phyloP scores from a whole-genome alignment of 2,329 filamentous ascomycete genomes.

The Xylariomycetidae sp. region DNA sequence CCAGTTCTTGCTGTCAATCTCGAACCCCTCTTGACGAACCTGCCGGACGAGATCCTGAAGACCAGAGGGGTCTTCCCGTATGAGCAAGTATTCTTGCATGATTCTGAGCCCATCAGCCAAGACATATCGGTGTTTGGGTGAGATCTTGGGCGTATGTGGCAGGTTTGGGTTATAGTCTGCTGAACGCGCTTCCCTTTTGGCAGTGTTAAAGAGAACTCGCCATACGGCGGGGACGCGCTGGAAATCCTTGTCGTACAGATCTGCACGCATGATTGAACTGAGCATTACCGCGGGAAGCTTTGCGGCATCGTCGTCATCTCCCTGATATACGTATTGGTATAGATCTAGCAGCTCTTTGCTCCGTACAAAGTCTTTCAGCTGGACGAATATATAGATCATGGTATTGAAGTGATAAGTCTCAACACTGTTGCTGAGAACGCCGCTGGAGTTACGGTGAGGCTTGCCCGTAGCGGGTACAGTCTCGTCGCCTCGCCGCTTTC shows the following conservation, averaged over 20 bases:
- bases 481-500: conserved; percentile 6
- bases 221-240: conserved; percentile 62
- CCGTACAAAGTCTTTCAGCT: conserved; percentile 46
- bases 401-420: conserved; percentile 33
- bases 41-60: conserved; percentile 48
- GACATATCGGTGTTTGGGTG: conserved; percentile 48
- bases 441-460: conserved; percentile 4
- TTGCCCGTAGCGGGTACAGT: conserved; percentile 5
- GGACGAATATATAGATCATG: conserved; percentile 36
- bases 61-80: conserved; percentile 36
- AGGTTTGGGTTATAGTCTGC: conserved; percentile 16
- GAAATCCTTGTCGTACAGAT: conserved; percentile 53
- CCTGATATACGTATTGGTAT: conserved; percentile 40
- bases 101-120: conserved; percentile 44
- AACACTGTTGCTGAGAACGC: conserved; percentile 13
- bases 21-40: conserved; percentile 65
- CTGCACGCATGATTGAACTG: conserved; percentile 63
- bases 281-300: conserved; percentile 51
- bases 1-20: conserved; percentile 73
- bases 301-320: conserved; percentile 25
- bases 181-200: conserved; percentile 37
- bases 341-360: conserved; percentile 52
- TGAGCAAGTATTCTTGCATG: conserved; percentile 42
- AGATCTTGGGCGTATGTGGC: conserved; percentile 35
- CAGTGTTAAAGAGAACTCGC: conserved; percentile 54